These are phyloP conservation scores for Lasiosphaeria ovina DNA, from an alignment of 495 filamentous ascomycete species.

Conservation along the genomic window DNA sequence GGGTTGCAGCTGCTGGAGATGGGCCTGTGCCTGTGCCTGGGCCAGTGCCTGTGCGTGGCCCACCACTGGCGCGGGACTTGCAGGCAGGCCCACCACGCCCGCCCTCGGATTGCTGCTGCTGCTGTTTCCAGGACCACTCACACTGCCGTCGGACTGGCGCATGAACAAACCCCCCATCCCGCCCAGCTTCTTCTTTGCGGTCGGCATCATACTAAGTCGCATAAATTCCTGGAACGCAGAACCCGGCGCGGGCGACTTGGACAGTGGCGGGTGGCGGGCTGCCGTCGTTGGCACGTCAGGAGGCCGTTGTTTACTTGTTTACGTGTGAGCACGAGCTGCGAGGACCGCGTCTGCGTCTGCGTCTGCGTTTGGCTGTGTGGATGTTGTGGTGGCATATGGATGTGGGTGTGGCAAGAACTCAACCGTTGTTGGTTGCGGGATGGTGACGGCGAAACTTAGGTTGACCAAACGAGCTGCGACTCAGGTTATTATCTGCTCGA, in stretches of 20 bases:
- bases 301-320: constrained; percentile 28
- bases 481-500: constrained; percentile 29
- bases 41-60: constrained; percentile 13
- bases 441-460: neutral
- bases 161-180: constrained; percentile 27
- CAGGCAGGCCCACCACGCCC: constrained; percentile 26
- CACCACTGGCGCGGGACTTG: constrained; percentile 17
- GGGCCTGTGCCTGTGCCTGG: constrained; percentile 9
- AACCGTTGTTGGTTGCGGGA: neutral
- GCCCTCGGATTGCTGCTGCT: constrained; percentile 18
- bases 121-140: constrained; percentile 14
- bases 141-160: constrained; percentile 23
- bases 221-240: constrained; percentile 14
- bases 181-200: constrained; percentile 35
- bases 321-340: constrained; percentile 13
- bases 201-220: constrained; percentile 35
- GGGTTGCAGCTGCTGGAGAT: constrained; percentile 27
- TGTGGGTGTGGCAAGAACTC: neutral
- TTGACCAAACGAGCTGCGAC: constrained; percentile 19
- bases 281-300: neutral
- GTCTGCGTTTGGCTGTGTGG: constrained; percentile 1
- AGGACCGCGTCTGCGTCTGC: constrained; percentile 8
- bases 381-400: neutral
- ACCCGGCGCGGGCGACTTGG: constrained; percentile 12
- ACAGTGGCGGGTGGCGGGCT: constrained; percentile 14